Conservation (phyloP, 805 yeast species). For the Wickerhamomyces pijperi region DNA sequence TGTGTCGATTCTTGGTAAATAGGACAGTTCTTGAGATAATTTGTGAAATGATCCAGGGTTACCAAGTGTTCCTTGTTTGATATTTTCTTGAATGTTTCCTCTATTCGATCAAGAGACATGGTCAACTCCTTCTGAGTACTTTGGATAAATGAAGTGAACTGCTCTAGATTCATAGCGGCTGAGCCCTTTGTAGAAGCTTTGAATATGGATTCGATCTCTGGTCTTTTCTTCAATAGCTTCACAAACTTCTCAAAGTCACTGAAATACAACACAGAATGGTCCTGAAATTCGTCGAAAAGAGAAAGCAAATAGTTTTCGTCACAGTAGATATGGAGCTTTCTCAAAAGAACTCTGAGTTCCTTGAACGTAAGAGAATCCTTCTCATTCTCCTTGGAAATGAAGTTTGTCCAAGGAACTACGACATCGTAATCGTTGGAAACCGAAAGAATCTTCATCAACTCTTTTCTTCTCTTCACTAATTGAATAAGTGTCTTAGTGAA, state of each 20-base stretch:
- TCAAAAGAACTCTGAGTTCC: slow-evolving; percentile 57
- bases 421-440: slow-evolving; percentile 53
- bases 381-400: slow-evolving; percentile 19
- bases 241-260: slow-evolving; percentile 72
- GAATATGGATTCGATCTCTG: slow-evolving; percentile 50
- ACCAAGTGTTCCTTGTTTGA: slow-evolving; percentile 8
- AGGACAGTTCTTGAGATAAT: slow-evolving; percentile 21
- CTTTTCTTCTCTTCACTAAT: slow-evolving; percentile 46
- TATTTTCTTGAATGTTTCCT: slow-evolving; percentile 28
- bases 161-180: slow-evolving; percentile 16
- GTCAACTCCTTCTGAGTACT: slow-evolving; percentile 27
- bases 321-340: slow-evolving; percentile 62
- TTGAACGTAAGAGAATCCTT: slow-evolving; percentile 41
- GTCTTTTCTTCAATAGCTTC: slow-evolving; percentile 47
- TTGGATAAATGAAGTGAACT: slow-evolving; percentile 33
- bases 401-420: slow-evolving; percentile 47
- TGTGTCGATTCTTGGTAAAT: slow-evolving; percentile 12
- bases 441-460: slow-evolving; percentile 50
- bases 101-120: slow-evolving; percentile 18
- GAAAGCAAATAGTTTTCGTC: slow-evolving; percentile 36
- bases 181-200: slow-evolving; percentile 17
- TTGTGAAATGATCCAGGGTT: slow-evolving; percentile 12
- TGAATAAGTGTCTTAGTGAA: slow-evolving; percentile 44
- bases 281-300: slow-evolving; percentile 29
- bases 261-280: slow-evolving; percentile 37